phyloP scores from a whole-genome alignment of 495 filamentous ascomycete genomes.

The Hyphodiscus hymeniophilus region DNA sequence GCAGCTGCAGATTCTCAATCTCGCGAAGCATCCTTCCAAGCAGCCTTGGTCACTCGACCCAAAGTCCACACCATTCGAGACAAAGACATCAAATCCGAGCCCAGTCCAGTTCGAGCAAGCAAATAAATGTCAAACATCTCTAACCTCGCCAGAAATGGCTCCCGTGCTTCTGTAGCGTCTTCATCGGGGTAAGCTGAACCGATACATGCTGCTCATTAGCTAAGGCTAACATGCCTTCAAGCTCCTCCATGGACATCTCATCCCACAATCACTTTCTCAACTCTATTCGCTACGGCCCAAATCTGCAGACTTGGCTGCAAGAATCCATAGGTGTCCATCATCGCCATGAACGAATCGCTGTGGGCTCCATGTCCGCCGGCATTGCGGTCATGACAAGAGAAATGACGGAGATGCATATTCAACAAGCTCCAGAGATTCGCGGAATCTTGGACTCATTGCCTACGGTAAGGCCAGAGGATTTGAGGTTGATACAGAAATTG shows the following conservation, averaged over 20 bases:
- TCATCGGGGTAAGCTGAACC: conserved; percentile 6
- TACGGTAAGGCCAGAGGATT: neutral
- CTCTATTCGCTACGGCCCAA: neutral
- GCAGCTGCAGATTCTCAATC: neutral
- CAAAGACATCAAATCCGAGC: neutral
- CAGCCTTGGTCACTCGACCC: neutral
- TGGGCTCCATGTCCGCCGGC: neutral
- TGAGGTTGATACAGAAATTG: conserved; percentile 9
- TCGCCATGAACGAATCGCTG: conserved; percentile 11
- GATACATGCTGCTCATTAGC: too few species aligned
- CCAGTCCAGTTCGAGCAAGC: neutral
- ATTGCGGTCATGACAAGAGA: conserved; percentile 14
- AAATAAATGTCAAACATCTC: conserved; percentile 1
- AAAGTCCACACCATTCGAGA: neutral
- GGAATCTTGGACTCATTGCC: conserved; percentile 15
- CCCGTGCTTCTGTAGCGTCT: neutral
- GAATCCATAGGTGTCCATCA: conserved; percentile 3
- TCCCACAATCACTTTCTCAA: conserved; percentile 4
- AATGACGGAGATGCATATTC: conserved; percentile 18
- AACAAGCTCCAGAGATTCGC: conserved; percentile 8
- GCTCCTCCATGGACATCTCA: conserved; percentile 3
- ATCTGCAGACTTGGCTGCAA: conserved; percentile 3
- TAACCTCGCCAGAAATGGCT: conserved; percentile 10
- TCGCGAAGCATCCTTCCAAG: neutral
- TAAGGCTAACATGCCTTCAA: neutral